Evolutionary conservation across 768 basidiomycete species (phyloP).

Genomic region (Lactarius sanguifluus): DNA sequence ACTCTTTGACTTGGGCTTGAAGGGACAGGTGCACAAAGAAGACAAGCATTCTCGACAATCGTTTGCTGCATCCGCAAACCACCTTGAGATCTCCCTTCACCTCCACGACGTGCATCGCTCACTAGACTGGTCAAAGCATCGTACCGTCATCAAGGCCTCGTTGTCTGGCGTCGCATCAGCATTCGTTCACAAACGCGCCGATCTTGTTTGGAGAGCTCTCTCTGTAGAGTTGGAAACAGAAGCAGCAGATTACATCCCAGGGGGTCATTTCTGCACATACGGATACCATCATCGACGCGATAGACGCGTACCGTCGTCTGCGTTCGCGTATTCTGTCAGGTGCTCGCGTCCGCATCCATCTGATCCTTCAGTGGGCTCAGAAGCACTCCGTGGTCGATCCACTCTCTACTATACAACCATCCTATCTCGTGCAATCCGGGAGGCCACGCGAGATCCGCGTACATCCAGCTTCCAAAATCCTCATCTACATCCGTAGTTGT

Average conservation of each 20-base stretch:
- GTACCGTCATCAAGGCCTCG: constrained; percentile 12
- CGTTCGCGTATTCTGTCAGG: constrained; percentile 1
- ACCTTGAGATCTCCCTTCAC: constrained; percentile 8
- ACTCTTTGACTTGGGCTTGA: constrained; percentile 15
- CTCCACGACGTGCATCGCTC: constrained; percentile 7
- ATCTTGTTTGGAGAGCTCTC: constrained; percentile 23
- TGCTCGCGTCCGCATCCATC: constrained; percentile 36
- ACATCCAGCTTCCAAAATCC: constrained; percentile 69
- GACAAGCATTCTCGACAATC: constrained; percentile 20
- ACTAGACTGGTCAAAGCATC: neutral
- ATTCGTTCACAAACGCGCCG: constrained; percentile 17
- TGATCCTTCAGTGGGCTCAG: constrained; percentile 52
- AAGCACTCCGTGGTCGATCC: constrained; percentile 62
- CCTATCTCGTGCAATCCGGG: constrained; percentile 77
- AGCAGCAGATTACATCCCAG: constrained; percentile 17
- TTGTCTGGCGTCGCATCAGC: constrained; percentile 11
- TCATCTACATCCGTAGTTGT: constrained; percentile 75
- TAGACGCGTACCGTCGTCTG: constrained; percentile 11
- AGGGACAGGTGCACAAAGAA: constrained; percentile 16
- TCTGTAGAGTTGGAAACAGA: constrained; percentile 19
- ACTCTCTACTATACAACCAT: constrained; percentile 80
- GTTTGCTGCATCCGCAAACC: constrained; percentile 8
- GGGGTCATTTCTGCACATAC: constrained; percentile 12
- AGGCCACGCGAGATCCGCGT: constrained; percentile 64
- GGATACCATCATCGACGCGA: constrained; percentile 7